Evolutionary conservation across 257 asterid genomes (phyloP), one percentile per base, ranked within the genome.

Genomic region (Fraxinus pennsylvanica): DNA sequence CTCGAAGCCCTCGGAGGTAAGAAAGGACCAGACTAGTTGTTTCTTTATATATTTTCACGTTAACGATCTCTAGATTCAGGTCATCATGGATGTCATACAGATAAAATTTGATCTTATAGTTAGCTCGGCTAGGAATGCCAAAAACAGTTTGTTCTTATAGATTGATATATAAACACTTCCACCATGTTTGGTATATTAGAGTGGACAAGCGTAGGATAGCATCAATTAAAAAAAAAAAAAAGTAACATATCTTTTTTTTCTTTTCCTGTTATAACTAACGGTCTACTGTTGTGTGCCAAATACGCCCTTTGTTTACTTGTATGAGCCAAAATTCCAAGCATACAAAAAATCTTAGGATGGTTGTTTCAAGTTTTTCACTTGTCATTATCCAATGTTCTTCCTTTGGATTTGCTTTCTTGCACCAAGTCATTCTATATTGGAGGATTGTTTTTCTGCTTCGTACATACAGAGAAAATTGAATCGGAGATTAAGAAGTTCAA

Each of bases 1-100:
- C 98, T n/a, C 89, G 92, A 54, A 89, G 97, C 73, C 95, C 96
- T 71, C 88, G 97, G 38, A 91, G 98, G 96, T 89, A 84, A 27
- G 29, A 59, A 21, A n/a, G 9, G 22, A 9, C 15, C 21, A 13
- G 15, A 47, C 5, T 47, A 4, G 52, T 10, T 2, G 52, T 43
- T 47, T 47, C 15, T 47, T 47, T 13, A 14, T 47, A 13, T 47
- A 14, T 47, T 45, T 45, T 14, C 57, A 47, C 2, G 57, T 47
- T 47, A 47, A 47, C 0, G 21, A 47, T 14, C 0, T 47, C 59
- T 15, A 15, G 21, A 47, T 47, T 47, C 59, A 3, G 21, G 59
- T 47, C 21, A 47, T 47, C 21, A 1, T 6, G 2, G 59, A 47
- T 14, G 59, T 15, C 59, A 4, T n/a, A 14, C 4, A 15, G n/a